Percentiles rank a stretch among this genome's conserved stretches.
Conservation (phyloP, 1,284 basidiomycete genomes). For the Cerrena zonata region DNA sequence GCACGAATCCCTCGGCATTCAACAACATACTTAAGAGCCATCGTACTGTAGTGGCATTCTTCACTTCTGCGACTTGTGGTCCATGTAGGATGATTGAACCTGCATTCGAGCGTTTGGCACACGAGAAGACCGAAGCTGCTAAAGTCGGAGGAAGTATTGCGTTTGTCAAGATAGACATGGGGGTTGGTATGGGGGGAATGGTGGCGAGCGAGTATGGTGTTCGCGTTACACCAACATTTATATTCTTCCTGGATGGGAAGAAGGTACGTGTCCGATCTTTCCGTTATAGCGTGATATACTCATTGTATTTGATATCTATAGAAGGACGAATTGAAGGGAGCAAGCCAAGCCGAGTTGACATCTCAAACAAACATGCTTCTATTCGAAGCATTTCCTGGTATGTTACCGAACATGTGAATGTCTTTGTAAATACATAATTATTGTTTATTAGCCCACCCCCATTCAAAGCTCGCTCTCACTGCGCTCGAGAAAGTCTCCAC, state of each 20-base stretch:
- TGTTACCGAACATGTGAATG: conserved; percentile 24
- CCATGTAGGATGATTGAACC: conserved; percentile 64
- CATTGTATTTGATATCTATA: conserved; percentile 20
- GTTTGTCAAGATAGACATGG: conserved; percentile 79
- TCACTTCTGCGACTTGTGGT: conserved; percentile 58
- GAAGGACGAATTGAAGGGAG: conserved; percentile 72
- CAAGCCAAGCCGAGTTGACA: conserved; percentile 57
- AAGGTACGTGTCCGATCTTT: conserved; percentile 44
- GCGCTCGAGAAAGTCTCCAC: conserved; percentile 60
- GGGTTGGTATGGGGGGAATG: conserved; percentile 53
- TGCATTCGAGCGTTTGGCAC: conserved; percentile 50
- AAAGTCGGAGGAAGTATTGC: conserved; percentile 41
- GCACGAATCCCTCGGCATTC: conserved; percentile 53
- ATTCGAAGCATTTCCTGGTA: conserved; percentile 73
- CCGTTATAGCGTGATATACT: background rate
- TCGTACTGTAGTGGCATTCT: conserved; percentile 54
- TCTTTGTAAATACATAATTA: background rate
- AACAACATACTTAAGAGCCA: conserved; percentile 43
- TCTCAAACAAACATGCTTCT: conserved; percentile 68
- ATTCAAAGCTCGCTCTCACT: conserved; percentile 57
- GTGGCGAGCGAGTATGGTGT: conserved; percentile 66
- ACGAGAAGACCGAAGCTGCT: conserved; percentile 31
- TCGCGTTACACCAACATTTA: conserved; percentile 78
- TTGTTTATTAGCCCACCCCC: conserved; percentile 66
- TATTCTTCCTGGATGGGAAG: conserved; percentile 74